These are phyloP conservation scores for Pisolithus microcarpus DNA, from an alignment of 768 basidiomycete species.

Conservation along the genomic window DNA sequence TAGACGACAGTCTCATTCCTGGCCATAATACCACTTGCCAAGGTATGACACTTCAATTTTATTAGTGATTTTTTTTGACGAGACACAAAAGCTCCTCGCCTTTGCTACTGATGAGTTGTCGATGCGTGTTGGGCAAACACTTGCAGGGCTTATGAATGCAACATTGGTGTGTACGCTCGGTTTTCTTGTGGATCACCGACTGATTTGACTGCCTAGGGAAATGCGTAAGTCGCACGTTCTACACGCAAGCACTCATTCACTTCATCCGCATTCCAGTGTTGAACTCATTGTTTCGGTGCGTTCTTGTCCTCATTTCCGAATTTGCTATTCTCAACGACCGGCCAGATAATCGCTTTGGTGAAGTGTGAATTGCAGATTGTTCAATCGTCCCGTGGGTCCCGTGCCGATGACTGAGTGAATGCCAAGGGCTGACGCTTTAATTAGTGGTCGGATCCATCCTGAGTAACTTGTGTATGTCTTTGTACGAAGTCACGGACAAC, in stretches of 20 bases:
- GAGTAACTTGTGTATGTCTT: slow-evolving; percentile 55
- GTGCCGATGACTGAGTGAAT: not conserved
- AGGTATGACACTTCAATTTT: slow-evolving; percentile 33
- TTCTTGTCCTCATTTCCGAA: slow-evolving; percentile 1
- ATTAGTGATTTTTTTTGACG: not conserved
- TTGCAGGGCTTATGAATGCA: slow-evolving; percentile 81
- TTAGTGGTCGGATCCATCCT: slow-evolving; percentile 78
- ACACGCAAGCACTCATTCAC: not conserved
- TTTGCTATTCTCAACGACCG: not conserved
- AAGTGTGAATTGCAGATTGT: slow-evolving; percentile 79
- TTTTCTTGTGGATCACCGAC: not conserved
- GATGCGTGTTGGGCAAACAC: slow-evolving; percentile 72
- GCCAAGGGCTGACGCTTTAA: not conserved
- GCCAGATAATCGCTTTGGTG: slow-evolving; percentile 68
- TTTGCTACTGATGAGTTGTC: slow-evolving; percentile 86
- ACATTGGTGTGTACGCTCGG: slow-evolving; percentile 49
- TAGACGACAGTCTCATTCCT: slow-evolving; percentile 58
- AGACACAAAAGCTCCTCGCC: slow-evolving; percentile 50
- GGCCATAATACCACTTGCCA: slow-evolving; percentile 80
- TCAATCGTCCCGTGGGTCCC: slow-evolving; percentile 65
- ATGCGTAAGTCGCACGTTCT: slow-evolving; percentile 17
- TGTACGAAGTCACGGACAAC: not conserved
- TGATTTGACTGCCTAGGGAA: slow-evolving; percentile 15
- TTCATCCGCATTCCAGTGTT: slow-evolving; percentile 27
- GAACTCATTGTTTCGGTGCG: slow-evolving; percentile 67